A percentile compares a stretch with the other conserved stretches of the same genome.
phyloP scores from a whole-genome alignment of 164 flowering plant species.

The Chimonanthus salicifolius region DNA sequence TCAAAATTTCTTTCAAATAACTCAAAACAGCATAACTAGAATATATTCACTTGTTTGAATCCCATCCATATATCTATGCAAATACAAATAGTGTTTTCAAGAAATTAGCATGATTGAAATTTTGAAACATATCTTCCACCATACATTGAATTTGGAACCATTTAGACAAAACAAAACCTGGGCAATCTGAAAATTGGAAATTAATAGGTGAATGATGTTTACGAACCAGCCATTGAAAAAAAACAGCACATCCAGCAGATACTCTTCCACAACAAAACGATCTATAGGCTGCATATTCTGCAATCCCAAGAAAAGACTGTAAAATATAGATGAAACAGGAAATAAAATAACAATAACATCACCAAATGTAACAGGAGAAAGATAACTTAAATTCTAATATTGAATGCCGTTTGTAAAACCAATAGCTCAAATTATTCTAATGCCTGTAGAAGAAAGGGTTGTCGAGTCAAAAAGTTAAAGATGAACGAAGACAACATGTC shows the following conservation, averaged over 20 bases:
- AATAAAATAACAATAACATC: neutral
- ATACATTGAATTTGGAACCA: neutral
- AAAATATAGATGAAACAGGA: neutral
- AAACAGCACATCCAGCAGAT: conserved; percentile 84
- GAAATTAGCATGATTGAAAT: too few species aligned
- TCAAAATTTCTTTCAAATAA: too few species aligned
- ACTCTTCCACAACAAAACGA: conserved; percentile 88
- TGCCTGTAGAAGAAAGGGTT: neutral
- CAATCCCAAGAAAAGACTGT: conserved; percentile 16
- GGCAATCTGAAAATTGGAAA: neutral
- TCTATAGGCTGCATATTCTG: conserved; percentile 95
- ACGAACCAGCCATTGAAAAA: conserved; percentile 96
- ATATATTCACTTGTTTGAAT: too few species aligned
- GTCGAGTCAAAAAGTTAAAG: neutral
- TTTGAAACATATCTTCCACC: too few species aligned
- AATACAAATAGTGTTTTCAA: too few species aligned
- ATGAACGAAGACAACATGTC: neutral
- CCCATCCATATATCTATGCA: too few species aligned
- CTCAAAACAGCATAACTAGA: too few species aligned
- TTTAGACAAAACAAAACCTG: neutral
- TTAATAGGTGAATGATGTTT: neutral
- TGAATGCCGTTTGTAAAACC: neutral
- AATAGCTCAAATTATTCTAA: neutral
- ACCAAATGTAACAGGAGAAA: neutral
- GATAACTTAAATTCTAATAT: neutral